Evolutionary conservation across 768 basidiomycete genomes (phyloP).

Genomic region (Mycena rebaudengoi): DNA sequence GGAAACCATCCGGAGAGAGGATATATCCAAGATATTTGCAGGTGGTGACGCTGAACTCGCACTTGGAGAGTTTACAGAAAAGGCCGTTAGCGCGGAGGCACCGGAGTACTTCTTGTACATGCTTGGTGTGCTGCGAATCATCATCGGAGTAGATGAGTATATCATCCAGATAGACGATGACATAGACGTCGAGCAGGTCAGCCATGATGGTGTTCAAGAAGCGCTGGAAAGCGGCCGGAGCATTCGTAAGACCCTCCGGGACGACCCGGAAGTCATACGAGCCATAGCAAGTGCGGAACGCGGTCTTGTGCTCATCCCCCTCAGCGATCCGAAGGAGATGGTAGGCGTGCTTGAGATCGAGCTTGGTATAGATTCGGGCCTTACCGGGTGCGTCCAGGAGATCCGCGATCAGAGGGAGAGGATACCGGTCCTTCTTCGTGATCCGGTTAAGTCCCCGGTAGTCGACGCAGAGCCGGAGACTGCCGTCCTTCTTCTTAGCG

Average conservation of each 20-base stretch:
- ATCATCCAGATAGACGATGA: too few species aligned
- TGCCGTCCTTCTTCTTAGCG: neutral
- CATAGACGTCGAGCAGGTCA: neutral
- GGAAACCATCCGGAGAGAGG: neutral
- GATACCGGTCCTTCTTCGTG: too few species aligned
- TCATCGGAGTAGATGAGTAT: too few species aligned
- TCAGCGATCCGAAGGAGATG: neutral
- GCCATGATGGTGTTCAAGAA: neutral
- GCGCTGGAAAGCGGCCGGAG: too few species aligned
- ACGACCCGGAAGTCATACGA: neutral
- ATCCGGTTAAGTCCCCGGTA: neutral
- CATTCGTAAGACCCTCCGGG: neutral
- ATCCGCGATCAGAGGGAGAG: too few species aligned
- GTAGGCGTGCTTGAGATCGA: neutral
- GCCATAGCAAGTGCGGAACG: neutral
- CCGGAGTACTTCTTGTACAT: too few species aligned
- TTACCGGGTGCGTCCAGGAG: neutral
- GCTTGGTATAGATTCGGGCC: neutral
- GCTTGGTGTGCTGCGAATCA: too few species aligned
- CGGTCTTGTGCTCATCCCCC: neutral
- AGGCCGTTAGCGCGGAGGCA: too few species aligned
- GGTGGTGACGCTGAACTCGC: too few species aligned
- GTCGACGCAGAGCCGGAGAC: neutral
- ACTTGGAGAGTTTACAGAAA: too few species aligned
- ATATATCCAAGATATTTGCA: neutral